Conservation (phyloP, 1,139 yeast genomes). For the Zygoascus sp. region DNA sequence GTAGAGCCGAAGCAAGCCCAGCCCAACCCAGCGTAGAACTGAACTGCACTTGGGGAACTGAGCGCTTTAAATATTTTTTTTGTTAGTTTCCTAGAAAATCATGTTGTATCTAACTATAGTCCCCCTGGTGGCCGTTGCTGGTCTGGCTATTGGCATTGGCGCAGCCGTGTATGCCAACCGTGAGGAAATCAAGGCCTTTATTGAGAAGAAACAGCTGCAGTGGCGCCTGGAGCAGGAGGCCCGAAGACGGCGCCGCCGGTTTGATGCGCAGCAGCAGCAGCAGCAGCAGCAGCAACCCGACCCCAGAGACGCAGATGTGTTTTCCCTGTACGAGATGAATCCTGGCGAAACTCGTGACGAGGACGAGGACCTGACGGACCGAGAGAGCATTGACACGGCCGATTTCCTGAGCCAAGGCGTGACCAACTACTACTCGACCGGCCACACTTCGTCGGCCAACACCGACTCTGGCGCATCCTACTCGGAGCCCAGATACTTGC, state of each 20-base stretch:
- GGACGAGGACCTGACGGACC: conserved; percentile 12
- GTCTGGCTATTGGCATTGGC: conserved; percentile 27
- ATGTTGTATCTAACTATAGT: conserved; percentile 15
- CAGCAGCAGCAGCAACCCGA: conserved; percentile 1
- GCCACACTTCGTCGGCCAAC: conserved; percentile 17
- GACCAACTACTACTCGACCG: conserved; percentile 20
- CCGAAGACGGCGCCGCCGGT: conserved; percentile 7
- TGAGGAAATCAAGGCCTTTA: conserved; percentile 24
- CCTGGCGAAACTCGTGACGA: conserved; percentile 12
- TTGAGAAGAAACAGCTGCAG: conserved; percentile 23
- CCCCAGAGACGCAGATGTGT: conserved; percentile 8
- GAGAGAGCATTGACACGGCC: conserved; percentile 9
- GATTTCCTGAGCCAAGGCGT: conserved; percentile 10
- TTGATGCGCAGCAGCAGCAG: conserved; percentile 2
- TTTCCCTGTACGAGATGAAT: conserved; percentile 7
- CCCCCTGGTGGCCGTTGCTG: conserved; percentile 26
- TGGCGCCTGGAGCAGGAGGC: conserved; percentile 19
- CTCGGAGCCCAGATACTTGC: neutral
- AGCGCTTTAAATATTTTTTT: too few species aligned
- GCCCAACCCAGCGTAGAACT: too few species aligned
- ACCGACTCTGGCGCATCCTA: conserved; percentile 1
- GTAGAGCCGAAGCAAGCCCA: too few species aligned
- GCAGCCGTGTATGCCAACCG: conserved; percentile 25
- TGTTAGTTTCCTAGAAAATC: too few species aligned
- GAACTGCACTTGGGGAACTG: neutral